Conservation (phyloP, 129 eudicot genomes). For the Saposhnikovia divaricata region DNA sequence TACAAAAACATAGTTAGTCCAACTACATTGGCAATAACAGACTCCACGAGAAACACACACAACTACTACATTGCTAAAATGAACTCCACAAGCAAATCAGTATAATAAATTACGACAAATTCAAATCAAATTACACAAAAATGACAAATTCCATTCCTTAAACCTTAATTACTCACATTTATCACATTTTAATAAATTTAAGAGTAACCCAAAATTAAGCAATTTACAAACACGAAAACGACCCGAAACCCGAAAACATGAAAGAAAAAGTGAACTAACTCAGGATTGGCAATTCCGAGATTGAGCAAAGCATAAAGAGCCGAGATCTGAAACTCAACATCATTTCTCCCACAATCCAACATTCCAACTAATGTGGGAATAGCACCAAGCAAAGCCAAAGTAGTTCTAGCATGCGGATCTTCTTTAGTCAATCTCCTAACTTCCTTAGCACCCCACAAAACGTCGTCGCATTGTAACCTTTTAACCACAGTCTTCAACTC, state of each 20-base stretch:
- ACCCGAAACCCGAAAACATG: not conserved
- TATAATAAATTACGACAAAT: not conserved
- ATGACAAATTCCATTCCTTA: not conserved
- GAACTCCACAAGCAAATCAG: not conserved
- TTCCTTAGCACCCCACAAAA: conserved; percentile 51
- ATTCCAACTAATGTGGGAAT: conserved; percentile 71
- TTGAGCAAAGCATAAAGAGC: conserved; percentile 83
- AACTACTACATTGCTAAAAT: not conserved
- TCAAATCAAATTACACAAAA: not conserved
- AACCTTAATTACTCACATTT: not conserved
- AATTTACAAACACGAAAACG: not conserved
- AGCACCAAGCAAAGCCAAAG: conserved; percentile 64
- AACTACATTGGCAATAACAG: conserved; percentile 13
- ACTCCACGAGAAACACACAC: not conserved
- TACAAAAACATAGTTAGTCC: not conserved
- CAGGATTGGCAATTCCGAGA: conserved; percentile 67
- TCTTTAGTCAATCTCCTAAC: conserved; percentile 66
- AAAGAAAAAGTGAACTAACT: conserved; percentile 23
- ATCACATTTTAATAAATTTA: not conserved
- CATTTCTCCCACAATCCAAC: conserved; percentile 35
- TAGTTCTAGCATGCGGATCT: conserved; percentile 44
- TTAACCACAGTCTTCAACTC: conserved; percentile 57
- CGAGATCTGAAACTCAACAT: conserved; percentile 31
- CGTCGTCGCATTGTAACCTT: conserved; percentile 38
- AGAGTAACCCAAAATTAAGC: not conserved